Evolutionary conservation across 2,329 filamentous ascomycete genomes (phyloP), one percentile per base, ranked within the genome.

Genomic region (Fusarium poae): DNA sequence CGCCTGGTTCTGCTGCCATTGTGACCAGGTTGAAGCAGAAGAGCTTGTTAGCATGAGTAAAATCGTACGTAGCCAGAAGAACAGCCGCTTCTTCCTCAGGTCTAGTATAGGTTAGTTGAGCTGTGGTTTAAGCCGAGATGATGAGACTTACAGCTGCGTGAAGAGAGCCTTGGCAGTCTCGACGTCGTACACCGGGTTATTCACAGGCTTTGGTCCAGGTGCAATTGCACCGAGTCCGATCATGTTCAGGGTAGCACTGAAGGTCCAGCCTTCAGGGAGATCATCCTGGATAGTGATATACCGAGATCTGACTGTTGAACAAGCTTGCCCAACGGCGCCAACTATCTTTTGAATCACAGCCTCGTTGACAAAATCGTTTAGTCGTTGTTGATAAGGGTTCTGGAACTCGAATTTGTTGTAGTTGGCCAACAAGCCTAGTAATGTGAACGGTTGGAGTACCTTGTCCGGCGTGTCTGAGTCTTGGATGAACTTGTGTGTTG

Each of bases 351-450:
- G 87, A 73, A 98, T 97, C 3, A 92, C 91, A 0, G 86, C 83
- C 76, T 98, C 94, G 76, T 99, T 97, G 74, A 97, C 93, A 79
- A 98, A 98, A 78, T 98, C 94, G 73, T 95, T 94, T 18, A 99
- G 86, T 29, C 95, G 92, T 67, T 97, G 83, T 74, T 96, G 91
- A 74, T 99, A 99, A 1, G 95, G 95, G 73, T 99, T 99, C 77
- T 97, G 94, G 59, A 97, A 95, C 79, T 99, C 96, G 76, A 99
- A 99, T 79, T 98, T 99, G 86, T 99, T 98, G 85, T 98, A 98
- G 81, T 98, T 99, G 69, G 93, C 92, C 54, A 99, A 83, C 6
- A 98, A 85, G 15, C 95, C 95, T 21, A 97, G 85, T 12, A 98
- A 86, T 16, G 91, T 88, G 71, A 97, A 94, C 0, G 95, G 91